Conservation (phyloP, 768 basidiomycete species). For the Tricholoma hemisulphureum region DNA sequence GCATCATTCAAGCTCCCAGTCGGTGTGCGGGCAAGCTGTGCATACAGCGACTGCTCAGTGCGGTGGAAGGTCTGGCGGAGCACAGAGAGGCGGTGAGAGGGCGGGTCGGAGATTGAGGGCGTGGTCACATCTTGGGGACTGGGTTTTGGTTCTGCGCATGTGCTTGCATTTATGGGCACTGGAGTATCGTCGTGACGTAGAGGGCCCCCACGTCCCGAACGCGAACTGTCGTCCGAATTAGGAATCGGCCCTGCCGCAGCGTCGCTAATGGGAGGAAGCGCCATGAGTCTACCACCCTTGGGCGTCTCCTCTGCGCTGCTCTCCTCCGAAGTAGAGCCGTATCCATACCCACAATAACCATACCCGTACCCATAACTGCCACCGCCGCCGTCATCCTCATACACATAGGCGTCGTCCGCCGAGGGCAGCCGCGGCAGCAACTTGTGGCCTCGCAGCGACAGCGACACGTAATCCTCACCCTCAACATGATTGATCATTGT, state of each 20-base stretch:
- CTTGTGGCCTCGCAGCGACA: constrained; percentile 36
- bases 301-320: background rate
- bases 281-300: background rate
- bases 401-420: constrained; percentile 50
- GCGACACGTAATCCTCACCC: background rate
- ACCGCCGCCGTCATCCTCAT: constrained; percentile 3
- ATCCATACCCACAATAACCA: too few relatives aligned
- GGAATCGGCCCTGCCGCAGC: background rate
- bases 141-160: background rate
- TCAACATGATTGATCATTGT: constrained; percentile 25
- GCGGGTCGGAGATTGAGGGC: constrained; percentile 25
- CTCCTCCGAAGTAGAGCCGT: too few relatives aligned
- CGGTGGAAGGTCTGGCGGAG: constrained; percentile 58
- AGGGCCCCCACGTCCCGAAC: background rate
- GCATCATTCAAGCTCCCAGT: constrained; percentile 56
- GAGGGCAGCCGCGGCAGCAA: constrained; percentile 61
- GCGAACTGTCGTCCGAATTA: background rate
- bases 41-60: constrained; percentile 59
- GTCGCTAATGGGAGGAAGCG: background rate
- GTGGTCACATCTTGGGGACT: background rate
- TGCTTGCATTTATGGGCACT: background rate
- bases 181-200: too few relatives aligned
- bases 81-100: constrained; percentile 41
- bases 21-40: constrained; percentile 49
- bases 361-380: constrained; percentile 6